Evolutionary conservation across 176 grass and related monocot species (phyloP).

Genomic region (Aegilops tauschii): DNA sequence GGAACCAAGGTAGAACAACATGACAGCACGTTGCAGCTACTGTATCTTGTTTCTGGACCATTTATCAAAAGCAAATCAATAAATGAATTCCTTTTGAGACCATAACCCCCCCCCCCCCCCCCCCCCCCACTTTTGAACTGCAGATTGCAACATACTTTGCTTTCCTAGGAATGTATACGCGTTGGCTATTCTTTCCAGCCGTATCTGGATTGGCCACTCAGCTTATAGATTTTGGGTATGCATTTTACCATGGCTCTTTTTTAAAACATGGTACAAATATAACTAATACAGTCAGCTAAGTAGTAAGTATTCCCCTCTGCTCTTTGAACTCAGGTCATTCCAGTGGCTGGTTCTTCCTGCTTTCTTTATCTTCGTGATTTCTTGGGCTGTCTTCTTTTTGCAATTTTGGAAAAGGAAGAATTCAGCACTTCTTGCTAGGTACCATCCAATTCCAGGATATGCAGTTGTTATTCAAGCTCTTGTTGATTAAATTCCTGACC

Average conservation of each 20-base stretch:
- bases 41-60: background rate
- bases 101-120: background rate
- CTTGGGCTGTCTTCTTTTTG: slow-evolving; percentile 93
- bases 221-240: slow-evolving; percentile 92
- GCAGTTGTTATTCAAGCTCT: background rate
- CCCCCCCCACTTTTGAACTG: slow-evolving; percentile 18
- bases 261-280: background rate
- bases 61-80: slow-evolving; percentile 29
- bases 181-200: slow-evolving; percentile 94
- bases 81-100: background rate
- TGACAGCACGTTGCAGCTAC: background rate
- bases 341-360: slow-evolving; percentile 91
- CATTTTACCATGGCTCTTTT: background rate
- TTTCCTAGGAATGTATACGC: slow-evolving; percentile 97
- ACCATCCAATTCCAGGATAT: background rate
- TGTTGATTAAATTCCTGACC: slow-evolving; percentile 10
- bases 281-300: background rate
- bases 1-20: slow-evolving; percentile 75
- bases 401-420: slow-evolving; percentile 99
- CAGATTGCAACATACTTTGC: slow-evolving; percentile 97
- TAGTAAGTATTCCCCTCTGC: slow-evolving; percentile 19
- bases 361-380: slow-evolving; percentile 93
- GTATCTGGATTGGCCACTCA: slow-evolving; percentile 81
- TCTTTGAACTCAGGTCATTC: slow-evolving; percentile 55
- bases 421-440: slow-evolving; percentile 88